These are phyloP conservation scores for Trichosanthes cucumerina DNA, from an alignment of 306 rosid species.

Conservation along the genomic window DNA sequence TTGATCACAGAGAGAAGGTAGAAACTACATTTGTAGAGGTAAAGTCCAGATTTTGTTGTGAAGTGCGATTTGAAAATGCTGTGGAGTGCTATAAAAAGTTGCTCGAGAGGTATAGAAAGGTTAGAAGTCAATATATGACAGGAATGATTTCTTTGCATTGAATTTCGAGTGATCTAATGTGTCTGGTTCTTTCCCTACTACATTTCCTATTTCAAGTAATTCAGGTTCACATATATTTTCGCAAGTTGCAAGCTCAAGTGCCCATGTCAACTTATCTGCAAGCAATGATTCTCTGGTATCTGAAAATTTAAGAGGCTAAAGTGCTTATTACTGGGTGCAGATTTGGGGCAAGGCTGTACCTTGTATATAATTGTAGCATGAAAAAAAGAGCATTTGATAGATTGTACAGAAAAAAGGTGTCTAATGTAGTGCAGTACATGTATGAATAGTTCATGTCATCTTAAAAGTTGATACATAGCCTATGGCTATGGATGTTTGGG, in stretches of 20 bases:
- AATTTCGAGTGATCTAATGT: neutral
- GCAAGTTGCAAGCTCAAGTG: neutral
- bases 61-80: conserved; percentile 46
- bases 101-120: conserved; percentile 49
- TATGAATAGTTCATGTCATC: conserved; percentile 2
- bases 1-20: conserved; percentile 28
- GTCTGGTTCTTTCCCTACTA: neutral
- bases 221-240: neutral
- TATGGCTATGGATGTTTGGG: conserved; percentile 56
- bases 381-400: neutral
- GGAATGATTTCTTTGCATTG: conserved; percentile 72
- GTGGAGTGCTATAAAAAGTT: conserved; percentile 34
- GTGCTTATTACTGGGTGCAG: neutral
- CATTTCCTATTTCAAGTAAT: neutral
- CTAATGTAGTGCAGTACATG: conserved; percentile 4
- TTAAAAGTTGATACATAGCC: neutral
- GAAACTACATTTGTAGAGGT: conserved; percentile 44
- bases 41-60: conserved; percentile 53
- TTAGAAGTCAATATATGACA: conserved; percentile 55
- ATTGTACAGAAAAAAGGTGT: neutral
- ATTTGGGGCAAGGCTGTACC: neutral
- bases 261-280: neutral
- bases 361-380: conserved; percentile 1
- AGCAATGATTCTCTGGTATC: neutral
- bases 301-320: neutral